phyloP scores from a whole-genome alignment of 1,284 basidiomycete genomes.

The Sporisorium scitamineum region DNA sequence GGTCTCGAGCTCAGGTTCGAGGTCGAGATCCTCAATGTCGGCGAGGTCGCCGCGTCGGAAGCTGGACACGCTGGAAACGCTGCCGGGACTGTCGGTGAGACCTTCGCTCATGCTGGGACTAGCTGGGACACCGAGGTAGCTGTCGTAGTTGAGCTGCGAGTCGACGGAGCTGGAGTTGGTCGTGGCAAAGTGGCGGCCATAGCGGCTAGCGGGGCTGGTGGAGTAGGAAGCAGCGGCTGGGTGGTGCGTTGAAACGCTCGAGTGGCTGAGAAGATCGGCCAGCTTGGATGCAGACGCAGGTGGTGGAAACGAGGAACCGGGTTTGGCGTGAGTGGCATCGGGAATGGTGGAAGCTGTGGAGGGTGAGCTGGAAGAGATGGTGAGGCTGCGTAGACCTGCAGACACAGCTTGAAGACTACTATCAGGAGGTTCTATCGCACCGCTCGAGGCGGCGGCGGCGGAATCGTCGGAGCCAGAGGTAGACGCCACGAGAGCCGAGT shows the following conservation, averaged over 20 bases:
- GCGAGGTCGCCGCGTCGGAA: constrained; percentile 62
- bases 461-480: constrained; percentile 27
- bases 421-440: constrained; percentile 48
- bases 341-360: background rate
- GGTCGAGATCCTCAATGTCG: constrained; percentile 65
- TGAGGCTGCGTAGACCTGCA: constrained; percentile 32
- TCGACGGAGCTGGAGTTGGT: constrained; percentile 40
- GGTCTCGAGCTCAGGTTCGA: constrained; percentile 64
- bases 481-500: constrained; percentile 18
- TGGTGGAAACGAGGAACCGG: constrained; percentile 32
- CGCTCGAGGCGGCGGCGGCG: constrained; percentile 4
- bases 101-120: constrained; percentile 55
- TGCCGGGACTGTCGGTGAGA: constrained; percentile 59
- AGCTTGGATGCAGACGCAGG: constrained; percentile 11
- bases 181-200: constrained; percentile 41
- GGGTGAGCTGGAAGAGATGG: constrained; percentile 20
- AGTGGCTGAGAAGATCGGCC: constrained; percentile 16
- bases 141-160: constrained; percentile 37
- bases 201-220: constrained; percentile 32
- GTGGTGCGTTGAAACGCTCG: background rate
- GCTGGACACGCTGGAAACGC: constrained; percentile 60
- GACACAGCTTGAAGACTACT: constrained; percentile 33
- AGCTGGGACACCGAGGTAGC: constrained; percentile 27
- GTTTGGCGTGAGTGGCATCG: constrained; percentile 9
- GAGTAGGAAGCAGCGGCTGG: constrained; percentile 20